phyloP scores from a whole-genome alignment of 2,329 filamentous ascomycete genomes.

The Aphanoascus verrucosus region DNA sequence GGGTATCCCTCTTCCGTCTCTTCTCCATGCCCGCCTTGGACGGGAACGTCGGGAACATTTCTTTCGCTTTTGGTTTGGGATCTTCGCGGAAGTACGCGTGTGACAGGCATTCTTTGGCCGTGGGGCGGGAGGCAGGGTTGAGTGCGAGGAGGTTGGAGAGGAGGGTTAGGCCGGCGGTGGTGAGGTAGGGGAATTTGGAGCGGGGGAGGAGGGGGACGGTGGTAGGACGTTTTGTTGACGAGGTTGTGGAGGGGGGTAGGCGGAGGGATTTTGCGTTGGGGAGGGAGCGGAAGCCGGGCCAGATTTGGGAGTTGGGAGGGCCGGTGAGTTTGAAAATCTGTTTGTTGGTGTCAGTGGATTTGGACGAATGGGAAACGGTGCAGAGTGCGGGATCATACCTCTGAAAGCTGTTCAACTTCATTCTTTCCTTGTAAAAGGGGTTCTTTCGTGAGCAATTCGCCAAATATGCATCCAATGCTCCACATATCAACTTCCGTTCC shows the following conservation, averaged over 20 bases:
- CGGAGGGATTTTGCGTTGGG: constrained; percentile 76
- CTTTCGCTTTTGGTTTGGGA: constrained; percentile 77
- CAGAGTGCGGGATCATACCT: constrained; percentile 33
- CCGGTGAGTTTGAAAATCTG: constrained; percentile 81
- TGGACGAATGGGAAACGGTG: not conserved
- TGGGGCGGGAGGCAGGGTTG: constrained; percentile 61
- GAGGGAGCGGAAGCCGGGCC: constrained; percentile 77
- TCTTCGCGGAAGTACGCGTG: constrained; percentile 84
- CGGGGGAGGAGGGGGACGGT: constrained; percentile 50
- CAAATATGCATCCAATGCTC: constrained; percentile 93
- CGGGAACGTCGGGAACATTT: constrained; percentile 94
- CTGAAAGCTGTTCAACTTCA: constrained; percentile 79
- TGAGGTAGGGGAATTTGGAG: constrained; percentile 70
- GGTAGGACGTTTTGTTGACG: constrained; percentile 23
- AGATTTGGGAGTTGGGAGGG: constrained; percentile 67
- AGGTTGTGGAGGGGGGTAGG: constrained; percentile 44
- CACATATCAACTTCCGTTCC: constrained; percentile 77
- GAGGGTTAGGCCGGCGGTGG: constrained; percentile 59
- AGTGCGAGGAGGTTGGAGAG: constrained; percentile 61
- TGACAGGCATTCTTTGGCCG: constrained; percentile 60
- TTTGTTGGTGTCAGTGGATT: not conserved
- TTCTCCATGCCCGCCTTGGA: constrained; percentile 89
- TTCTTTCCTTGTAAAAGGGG: constrained; percentile 80
- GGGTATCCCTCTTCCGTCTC: constrained; percentile 59
- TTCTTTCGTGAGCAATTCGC: constrained; percentile 72